These are phyloP conservation scores for Solanum hybrid DNA, from an alignment of 305 asterid genomes.

Conservation along the genomic window DNA sequence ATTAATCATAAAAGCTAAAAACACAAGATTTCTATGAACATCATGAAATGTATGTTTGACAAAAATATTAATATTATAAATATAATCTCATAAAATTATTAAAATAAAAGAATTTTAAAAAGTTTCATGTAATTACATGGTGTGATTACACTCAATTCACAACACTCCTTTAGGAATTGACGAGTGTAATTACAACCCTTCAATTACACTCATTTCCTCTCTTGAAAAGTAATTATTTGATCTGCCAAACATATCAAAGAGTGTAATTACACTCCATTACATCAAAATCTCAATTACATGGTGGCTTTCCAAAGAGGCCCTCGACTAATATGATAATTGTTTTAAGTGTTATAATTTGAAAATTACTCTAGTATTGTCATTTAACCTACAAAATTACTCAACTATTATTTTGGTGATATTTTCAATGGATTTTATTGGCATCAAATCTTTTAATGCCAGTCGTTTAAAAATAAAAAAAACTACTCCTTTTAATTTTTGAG, in stretches of 20 bases:
- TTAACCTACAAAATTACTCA: neutral
- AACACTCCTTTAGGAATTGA: neutral
- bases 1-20: too few relatives aligned
- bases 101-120: too few relatives aligned
- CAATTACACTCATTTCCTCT: too few relatives aligned
- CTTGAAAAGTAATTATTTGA: neutral
- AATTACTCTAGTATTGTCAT: neutral
- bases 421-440: neutral
- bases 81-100: too few relatives aligned
- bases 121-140: neutral
- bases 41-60: too few relatives aligned
- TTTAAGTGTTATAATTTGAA: neutral
- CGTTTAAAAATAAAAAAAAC: neutral
- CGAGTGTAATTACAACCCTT: neutral
- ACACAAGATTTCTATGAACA: too few relatives aligned
- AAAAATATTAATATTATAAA: too few relatives aligned
- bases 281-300: neutral
- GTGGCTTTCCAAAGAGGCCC: neutral
- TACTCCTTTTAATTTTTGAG: neutral
- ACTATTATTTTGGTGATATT: neutral
- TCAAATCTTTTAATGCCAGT: neutral
- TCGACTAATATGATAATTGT: neutral
- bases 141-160: neutral
- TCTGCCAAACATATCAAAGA: neutral
- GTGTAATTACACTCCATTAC: neutral